Evolutionary conservation across 345 rosid species (phyloP), one percentile per base, ranked within the genome.

Genomic region (Theobroma cacao): DNA sequence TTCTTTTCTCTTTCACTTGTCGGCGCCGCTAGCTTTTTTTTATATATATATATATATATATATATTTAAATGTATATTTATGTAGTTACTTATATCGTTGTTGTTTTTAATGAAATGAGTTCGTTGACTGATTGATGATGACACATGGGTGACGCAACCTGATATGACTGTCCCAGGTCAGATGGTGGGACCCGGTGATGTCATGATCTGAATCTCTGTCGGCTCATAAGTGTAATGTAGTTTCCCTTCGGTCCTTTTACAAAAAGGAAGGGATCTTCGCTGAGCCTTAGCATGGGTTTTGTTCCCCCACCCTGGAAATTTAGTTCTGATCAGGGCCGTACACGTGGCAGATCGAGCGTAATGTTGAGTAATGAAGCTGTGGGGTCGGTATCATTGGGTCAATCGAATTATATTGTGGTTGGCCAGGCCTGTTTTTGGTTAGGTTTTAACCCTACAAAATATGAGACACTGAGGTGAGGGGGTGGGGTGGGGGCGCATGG

Each of bases 131-230:
- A 2, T 0, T 11, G 7, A 47, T 6, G 7, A 0, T 78, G 68
- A 77, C 76, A 75, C 80, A 72, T 71, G 61, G 79, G 74, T 84
- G 77, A 84, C 79, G 84, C 38, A 48, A 72, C n/a, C 31, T 13
- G 75, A 59, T 0, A 33, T 14, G 80, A 52, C 65, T 10, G 76
- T 26, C 36, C 0, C 18, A 48, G 40, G 80, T 70, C 75, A 40
- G 0, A 7, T 3, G 10, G 41, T 11, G 77, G 82, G 77, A 36
- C 63, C 75, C 7, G 0, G 15, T 80, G 85, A 78, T 66, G 82
- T 48, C 80, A 80, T 82, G 75, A n/a, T 82, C 85, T 82, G 82
- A 82, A 80, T 74, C 78, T 82, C 31, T 80, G 88, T 80, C 88
- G 75, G 80, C 61, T 78, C 45, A 8, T 52, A 10, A 36, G 20